Evolutionary conservation across 2,329 filamentous ascomycete species (phyloP).

Genomic region (Xylaria sp.): DNA sequence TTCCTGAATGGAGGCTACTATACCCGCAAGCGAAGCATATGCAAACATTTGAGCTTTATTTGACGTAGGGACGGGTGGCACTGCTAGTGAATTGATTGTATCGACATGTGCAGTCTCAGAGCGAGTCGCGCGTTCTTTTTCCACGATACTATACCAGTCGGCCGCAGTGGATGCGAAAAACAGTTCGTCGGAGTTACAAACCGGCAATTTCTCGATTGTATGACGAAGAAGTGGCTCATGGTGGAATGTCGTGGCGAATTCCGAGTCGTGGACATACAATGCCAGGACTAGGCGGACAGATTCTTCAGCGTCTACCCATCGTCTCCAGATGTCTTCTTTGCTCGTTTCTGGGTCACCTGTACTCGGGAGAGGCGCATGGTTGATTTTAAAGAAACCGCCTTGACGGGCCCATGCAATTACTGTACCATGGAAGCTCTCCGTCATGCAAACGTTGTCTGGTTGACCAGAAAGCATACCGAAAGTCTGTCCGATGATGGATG

Average conservation of each 20-base stretch:
- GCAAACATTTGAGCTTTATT: constrained; percentile 35
- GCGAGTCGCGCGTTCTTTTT: constrained; percentile 12
- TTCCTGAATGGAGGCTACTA: constrained; percentile 35
- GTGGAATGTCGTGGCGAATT: constrained; percentile 37
- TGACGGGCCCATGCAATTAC: constrained; percentile 36
- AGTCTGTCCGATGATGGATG: constrained; percentile 35
- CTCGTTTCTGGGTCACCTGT: constrained; percentile 16
- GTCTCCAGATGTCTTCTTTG: constrained; percentile 34
- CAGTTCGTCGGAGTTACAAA: constrained; percentile 32
- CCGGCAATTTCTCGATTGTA: constrained; percentile 24
- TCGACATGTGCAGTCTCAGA: constrained; percentile 9
- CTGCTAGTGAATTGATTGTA: neutral
- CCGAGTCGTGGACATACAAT: constrained; percentile 35
- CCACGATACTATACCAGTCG: constrained; percentile 31
- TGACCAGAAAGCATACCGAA: constrained; percentile 37
- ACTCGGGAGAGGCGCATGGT: constrained; percentile 28
- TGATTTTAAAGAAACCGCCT: constrained; percentile 37
- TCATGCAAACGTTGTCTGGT: constrained; percentile 37
- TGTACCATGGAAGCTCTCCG: constrained; percentile 36
- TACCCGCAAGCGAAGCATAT: constrained; percentile 34
- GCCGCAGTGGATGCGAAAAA: constrained; percentile 33
- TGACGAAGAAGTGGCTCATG: constrained; percentile 34
- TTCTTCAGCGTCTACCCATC: constrained; percentile 35
- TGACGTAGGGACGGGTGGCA: constrained; percentile 6
- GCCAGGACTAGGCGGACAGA: constrained; percentile 35